Base-by-base conservation (phyloP, 805 yeast genomes). In the Dipodascus albidus region DNA sequence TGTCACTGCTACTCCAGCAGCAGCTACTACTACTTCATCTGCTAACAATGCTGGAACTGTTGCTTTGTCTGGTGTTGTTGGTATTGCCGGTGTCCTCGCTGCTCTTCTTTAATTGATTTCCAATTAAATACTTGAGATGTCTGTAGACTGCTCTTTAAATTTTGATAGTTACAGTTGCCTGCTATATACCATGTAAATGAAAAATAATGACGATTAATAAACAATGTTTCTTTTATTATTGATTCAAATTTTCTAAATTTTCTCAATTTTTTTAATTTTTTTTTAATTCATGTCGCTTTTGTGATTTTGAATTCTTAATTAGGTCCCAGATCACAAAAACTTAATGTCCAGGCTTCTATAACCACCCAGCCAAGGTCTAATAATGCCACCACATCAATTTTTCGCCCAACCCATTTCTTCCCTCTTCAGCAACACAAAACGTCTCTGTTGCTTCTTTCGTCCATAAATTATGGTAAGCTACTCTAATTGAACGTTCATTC, bases 11-110 rank as follows among this genome's bases (percentile, higher is more conserved):
- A 11, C 54, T n/a, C 58, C 59, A 50, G 51, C 57, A 23, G 53
- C 62, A 41, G 82, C 83, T 50, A 87, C 84, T 53, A 83, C 85
- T 48, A 72, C 86, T 11, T 71, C 83, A 64, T 93, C 95, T 2
- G 85, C 79, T 48, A 63, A 67, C 42, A 65, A 70, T 55, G 77
- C 67, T 24, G 75, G 71, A 47, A 38, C 48, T 47, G 63, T 56
- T 41, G 68, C 70, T 31, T 53, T 50, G 50, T 58, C 66, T 9
- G 69, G 64, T 24, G 64, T 61, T 52, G 42, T 53, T 21, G 54
- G 53, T 2, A 47, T 52, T n/a, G 52, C 53, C 38, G 54, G 54
- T 41, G 31, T 53, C 19, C 48, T 51, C 23, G 49, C 49, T 19
- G 54, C 54, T 23, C 54, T 53, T 14, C 33, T 53, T 21, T 53